These are phyloP conservation scores for Davidsoniella australis DNA, from an alignment of 2,329 filamentous ascomycete genomes.

Conservation along the genomic window DNA sequence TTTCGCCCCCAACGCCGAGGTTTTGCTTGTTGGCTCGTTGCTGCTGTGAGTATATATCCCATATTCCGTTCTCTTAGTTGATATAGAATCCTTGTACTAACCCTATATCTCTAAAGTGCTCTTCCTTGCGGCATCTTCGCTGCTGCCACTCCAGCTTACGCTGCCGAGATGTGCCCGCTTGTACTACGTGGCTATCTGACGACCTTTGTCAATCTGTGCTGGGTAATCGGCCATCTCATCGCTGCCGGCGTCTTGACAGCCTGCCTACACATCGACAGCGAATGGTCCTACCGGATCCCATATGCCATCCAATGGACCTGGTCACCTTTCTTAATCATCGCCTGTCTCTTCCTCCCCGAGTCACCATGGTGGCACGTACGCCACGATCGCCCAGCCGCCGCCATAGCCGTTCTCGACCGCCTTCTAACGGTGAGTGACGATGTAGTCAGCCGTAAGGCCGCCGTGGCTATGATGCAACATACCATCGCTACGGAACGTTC, in stretches of 20 bases:
- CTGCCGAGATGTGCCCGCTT: slow-evolving; percentile 26
- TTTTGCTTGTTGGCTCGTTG: slow-evolving; percentile 28
- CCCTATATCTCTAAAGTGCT: slow-evolving; percentile 18
- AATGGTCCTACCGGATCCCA: slow-evolving; percentile 16
- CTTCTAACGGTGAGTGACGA: slow-evolving; percentile 19
- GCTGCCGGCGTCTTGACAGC: slow-evolving; percentile 25
- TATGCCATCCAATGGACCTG: slow-evolving; percentile 26
- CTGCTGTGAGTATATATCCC: slow-evolving; percentile 15
- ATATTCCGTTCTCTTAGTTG: background rate
- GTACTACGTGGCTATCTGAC: slow-evolving; percentile 27
- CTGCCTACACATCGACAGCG: slow-evolving; percentile 17
- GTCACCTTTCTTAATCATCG: slow-evolving; percentile 20
- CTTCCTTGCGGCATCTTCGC: slow-evolving; percentile 30
- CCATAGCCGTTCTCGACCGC: slow-evolving; percentile 13
- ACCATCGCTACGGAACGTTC: slow-evolving; percentile 30
- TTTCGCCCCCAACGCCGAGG: slow-evolving; percentile 20
- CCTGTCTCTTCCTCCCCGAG: slow-evolving; percentile 21
- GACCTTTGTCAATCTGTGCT: slow-evolving; percentile 28
- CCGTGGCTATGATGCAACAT: slow-evolving; percentile 25
- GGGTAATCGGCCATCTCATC: slow-evolving; percentile 26
- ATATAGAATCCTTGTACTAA: background rate
- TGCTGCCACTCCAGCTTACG: slow-evolving; percentile 26
- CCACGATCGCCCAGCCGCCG: slow-evolving; percentile 11
- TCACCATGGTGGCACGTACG: slow-evolving; percentile 22
- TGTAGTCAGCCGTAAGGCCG: slow-evolving; percentile 17